A percentile compares a stretch with the other conserved stretches of the same genome.
Evolutionary conservation across 2,329 filamentous ascomycete species (phyloP).

Genomic region (Fusarium papillatum): DNA sequence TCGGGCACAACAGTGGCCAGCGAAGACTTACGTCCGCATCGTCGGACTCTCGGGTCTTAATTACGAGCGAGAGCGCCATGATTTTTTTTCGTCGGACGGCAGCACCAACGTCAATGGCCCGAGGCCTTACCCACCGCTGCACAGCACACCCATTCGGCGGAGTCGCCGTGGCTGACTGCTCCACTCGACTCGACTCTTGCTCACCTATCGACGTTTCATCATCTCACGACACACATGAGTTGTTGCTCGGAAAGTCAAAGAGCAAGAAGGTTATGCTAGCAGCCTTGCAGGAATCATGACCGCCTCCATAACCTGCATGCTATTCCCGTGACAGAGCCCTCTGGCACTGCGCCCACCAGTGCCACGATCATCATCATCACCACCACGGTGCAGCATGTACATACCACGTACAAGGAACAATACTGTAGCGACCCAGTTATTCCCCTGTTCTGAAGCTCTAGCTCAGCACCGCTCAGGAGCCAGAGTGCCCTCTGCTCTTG

Average conservation of each 20-base stretch:
- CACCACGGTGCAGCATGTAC: slow-evolving; percentile 6
- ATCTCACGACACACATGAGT: slow-evolving; percentile 12
- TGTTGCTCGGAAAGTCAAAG: slow-evolving; percentile 3
- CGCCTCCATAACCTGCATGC: slow-evolving; percentile 1
- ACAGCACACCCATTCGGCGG: slow-evolving; percentile 25
- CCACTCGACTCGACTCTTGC: slow-evolving; percentile 23
- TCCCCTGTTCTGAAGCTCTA: slow-evolving; percentile 27
- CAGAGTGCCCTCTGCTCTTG: slow-evolving; percentile 31
- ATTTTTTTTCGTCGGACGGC: slow-evolving; percentile 5
- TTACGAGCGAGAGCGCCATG: slow-evolving; percentile 38
- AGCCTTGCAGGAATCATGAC: slow-evolving; percentile 8
- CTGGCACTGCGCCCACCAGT: slow-evolving; percentile 3
- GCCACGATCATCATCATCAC: not conserved
- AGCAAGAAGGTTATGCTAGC: not conserved
- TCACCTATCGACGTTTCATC: slow-evolving; percentile 36
- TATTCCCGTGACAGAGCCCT: slow-evolving; percentile 15
- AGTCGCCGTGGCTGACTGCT: slow-evolving; percentile 27
- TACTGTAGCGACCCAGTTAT: slow-evolving; percentile 10
- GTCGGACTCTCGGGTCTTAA: slow-evolving; percentile 43
- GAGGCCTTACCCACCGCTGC: slow-evolving; percentile 16
- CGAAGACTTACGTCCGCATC: slow-evolving; percentile 27
- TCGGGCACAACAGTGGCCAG: slow-evolving; percentile 5
- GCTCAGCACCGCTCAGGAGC: slow-evolving; percentile 27
- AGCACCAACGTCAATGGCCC: not conserved
- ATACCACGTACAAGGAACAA: slow-evolving; percentile 22